These are phyloP conservation scores for Fonsecaea erecta DNA, from an alignment of 2,329 filamentous ascomycete species.

Conservation along the genomic window DNA sequence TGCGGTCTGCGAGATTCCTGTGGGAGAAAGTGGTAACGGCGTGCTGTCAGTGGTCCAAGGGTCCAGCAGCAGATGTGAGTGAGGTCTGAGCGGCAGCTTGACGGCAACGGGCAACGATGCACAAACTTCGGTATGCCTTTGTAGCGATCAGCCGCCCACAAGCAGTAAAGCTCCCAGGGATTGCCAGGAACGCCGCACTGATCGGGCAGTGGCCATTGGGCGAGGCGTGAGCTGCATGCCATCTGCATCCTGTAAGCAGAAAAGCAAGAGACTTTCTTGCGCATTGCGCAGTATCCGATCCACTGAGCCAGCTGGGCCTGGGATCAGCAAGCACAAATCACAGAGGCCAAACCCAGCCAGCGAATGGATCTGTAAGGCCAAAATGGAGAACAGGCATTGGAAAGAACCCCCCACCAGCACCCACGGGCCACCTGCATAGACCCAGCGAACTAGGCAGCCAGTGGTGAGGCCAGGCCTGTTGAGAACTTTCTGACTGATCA, in stretches of 20 bases:
- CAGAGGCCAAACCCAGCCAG: background rate
- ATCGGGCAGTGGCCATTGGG: conserved; percentile 23
- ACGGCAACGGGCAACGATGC: conserved; percentile 24
- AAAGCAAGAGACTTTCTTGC: background rate
- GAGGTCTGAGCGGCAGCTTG: conserved; percentile 25
- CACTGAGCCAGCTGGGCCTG: background rate
- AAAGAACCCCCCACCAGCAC: background rate
- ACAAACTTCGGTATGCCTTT: conserved; percentile 26
- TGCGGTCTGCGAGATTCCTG: conserved; percentile 12
- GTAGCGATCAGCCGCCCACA: conserved; percentile 12
- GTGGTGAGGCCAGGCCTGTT: background rate
- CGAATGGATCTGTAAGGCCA: conserved; percentile 1
- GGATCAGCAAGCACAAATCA: background rate
- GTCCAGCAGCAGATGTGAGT: conserved; percentile 7
- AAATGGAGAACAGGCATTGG: background rate
- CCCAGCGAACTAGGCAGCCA: background rate
- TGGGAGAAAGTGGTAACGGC: conserved; percentile 9
- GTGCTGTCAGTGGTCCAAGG: conserved; percentile 16
- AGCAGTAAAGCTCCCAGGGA: conserved; percentile 18
- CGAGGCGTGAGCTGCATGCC: conserved; percentile 28
- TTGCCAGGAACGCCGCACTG: conserved; percentile 30
- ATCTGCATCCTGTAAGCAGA: conserved; percentile 22
- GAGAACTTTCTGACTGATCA: conserved; percentile 1
- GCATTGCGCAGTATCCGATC: conserved; percentile 1
- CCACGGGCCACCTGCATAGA: background rate